A percentile compares a stretch with the other conserved stretches of the same genome.
Conservation (phyloP, 2,329 filamentous ascomycete genomes). For the Penicillium hesseltinei region DNA sequence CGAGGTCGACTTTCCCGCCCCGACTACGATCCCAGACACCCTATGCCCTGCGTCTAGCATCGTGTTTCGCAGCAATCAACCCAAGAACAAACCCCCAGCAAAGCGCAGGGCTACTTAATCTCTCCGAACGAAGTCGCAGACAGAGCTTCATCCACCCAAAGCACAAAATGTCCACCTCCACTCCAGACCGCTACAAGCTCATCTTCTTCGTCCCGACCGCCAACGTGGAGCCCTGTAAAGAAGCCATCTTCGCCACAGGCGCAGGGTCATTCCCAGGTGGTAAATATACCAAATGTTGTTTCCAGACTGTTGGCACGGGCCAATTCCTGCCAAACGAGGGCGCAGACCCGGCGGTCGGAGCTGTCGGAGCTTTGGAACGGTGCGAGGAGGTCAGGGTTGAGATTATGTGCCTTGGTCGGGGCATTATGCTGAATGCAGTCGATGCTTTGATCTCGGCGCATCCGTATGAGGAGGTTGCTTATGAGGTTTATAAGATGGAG, state of each 20-base stretch:
- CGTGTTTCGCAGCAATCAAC: not conserved
- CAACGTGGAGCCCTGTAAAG: conserved; percentile 41
- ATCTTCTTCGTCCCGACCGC: conserved; percentile 44
- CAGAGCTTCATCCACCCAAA: not conserved
- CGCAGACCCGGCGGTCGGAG: conserved; percentile 44
- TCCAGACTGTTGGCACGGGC: conserved; percentile 41
- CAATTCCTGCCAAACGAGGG: conserved; percentile 43
- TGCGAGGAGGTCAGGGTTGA: conserved; percentile 47
- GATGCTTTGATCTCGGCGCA: conserved; percentile 43
- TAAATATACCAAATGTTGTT: conserved; percentile 43
- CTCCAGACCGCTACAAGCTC: conserved; percentile 41
- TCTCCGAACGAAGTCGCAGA: not conserved
- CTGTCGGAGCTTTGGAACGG: conserved; percentile 38
- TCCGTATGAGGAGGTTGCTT: conserved; percentile 48
- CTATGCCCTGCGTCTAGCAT: not conserved
- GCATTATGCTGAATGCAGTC: conserved; percentile 41
- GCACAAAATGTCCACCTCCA: conserved; percentile 25
- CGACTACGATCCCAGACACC: not conserved
- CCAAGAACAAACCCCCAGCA: not conserved
- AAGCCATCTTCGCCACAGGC: conserved; percentile 43
- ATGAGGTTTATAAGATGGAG: conserved; percentile 47
- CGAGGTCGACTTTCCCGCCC: not conserved
- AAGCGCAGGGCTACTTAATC: not conserved
- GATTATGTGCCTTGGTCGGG: conserved; percentile 42
- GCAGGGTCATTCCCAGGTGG: conserved; percentile 43